Evolutionary conservation across 768 basidiomycete species (phyloP), one percentile per base, ranked within the genome.

Genomic region (Sarcodon aspratus): DNA sequence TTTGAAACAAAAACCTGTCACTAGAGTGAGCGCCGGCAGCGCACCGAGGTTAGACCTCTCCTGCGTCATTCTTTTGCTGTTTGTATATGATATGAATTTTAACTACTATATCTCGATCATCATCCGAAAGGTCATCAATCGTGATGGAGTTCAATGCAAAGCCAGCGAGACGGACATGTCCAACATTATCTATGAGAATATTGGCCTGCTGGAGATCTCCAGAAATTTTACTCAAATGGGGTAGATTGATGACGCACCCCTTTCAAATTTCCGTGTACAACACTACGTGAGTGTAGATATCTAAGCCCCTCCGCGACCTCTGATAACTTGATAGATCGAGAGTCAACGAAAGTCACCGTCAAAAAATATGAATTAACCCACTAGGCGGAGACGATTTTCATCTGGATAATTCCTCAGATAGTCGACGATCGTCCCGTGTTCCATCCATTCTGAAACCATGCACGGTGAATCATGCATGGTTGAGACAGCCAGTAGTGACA

Each of bases 391-490:
- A 13, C 52, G 44, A 33, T 47, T 42, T 21, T 35, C 44, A 11
- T 18, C 18, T 1, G 52, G 52, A 34, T 51, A 10, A n/a, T 12
- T 34, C 11, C 33, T 31, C 32, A 53, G 12, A 46, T 46, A 53
- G 10, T 36, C 32, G 6, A 42, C 15, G 36, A 53, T 31, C 9
- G 44, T 50, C 1, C 52, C 52, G 37, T 53, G 21, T 17, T 18
- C 34, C 52, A 53, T 53, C 52, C 52, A 53, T 35, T 12, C 35
- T 8, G 37, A 54, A 7, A 54, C 45, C 37, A 51, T 40, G 31
- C 51, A 52, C 8, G 46, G 34, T 13, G 21, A 45, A 12, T 44
- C 48, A n/a, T 48, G 15, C 13, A 47, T 44, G 13, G 8, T 36
- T 32, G 49, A 18, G 3, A 51, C 46, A 17, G 46, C 45, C 3